Conservation (phyloP, 208 protist species). For the Wallacemonas rigidus region DNA sequence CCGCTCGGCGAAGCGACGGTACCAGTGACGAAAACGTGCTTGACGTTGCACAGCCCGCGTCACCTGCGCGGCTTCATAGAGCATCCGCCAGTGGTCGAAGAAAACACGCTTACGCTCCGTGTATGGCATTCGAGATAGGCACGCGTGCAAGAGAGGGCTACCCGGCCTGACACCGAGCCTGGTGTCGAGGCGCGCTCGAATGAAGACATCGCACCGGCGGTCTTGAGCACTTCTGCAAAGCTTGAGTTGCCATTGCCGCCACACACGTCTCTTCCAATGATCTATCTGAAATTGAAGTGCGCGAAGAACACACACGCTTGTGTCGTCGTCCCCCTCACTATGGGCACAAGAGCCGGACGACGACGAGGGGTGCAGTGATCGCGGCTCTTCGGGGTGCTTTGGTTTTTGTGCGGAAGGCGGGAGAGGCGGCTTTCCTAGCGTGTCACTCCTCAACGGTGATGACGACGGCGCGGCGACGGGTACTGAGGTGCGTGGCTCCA, state of each 20-base stretch:
- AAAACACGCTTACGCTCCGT: conserved; percentile 51
- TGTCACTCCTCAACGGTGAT: background rate
- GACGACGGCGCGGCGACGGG: background rate
- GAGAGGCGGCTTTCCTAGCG: conserved; percentile 3
- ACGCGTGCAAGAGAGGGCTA: background rate
- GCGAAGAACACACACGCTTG: background rate
- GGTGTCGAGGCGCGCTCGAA: background rate
- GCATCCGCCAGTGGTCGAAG: conserved; percentile 38
- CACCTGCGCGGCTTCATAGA: conserved; percentile 12
- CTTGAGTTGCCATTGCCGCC: conserved; percentile 2
- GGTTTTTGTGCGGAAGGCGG: background rate
- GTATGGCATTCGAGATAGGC: conserved; percentile 39
- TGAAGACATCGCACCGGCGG: conserved; percentile 4
- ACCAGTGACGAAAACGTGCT: conserved; percentile 14
- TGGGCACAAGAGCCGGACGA: background rate
- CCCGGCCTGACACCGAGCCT: background rate
- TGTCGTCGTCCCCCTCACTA: background rate
- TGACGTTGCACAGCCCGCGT: conserved; percentile 2
- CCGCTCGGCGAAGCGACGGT: background rate
- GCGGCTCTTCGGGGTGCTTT: background rate
- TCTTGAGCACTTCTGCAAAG: background rate
- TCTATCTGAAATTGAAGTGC: background rate
- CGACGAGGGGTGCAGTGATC: too few relatives aligned
- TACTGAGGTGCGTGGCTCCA: background rate
- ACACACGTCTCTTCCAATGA: conserved; percentile 5